Evolutionary conservation across 75 land plant genomes (phyloP).

Genomic region (Selaginella tamariscina): DNA sequence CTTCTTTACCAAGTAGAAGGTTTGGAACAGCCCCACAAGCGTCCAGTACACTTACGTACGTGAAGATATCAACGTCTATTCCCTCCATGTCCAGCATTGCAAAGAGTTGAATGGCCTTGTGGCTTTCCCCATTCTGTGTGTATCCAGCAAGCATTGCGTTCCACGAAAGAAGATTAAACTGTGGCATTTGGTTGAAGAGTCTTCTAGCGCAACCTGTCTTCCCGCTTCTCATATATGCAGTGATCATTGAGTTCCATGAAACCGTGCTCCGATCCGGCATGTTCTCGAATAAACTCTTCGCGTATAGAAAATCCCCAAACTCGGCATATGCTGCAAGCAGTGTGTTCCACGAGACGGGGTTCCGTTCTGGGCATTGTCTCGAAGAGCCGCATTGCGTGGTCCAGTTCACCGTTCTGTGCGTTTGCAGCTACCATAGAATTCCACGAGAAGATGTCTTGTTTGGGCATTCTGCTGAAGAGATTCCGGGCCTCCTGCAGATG

Average conservation of each 20-base stretch:
- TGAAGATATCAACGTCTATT: background rate
- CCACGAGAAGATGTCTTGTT: background rate
- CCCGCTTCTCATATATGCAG: background rate
- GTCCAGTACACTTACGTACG: slow-evolving; percentile 5
- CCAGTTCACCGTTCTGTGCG: background rate
- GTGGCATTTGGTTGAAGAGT: background rate
- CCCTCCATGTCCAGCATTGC: background rate
- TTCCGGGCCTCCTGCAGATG: background rate
- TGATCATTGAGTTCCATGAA: background rate
- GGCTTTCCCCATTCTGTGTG: background rate
- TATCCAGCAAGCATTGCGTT: slow-evolving; percentile 1
- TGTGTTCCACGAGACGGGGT: background rate
- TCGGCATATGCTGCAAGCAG: slow-evolving; percentile 6
- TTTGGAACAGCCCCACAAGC: background rate
- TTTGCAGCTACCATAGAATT: background rate
- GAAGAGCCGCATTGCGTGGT: background rate
- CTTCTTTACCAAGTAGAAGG: background rate
- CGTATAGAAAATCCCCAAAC: background rate
- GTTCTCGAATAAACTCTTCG: background rate
- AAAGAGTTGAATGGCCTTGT: background rate
- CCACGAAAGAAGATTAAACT: background rate
- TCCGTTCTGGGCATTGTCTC: background rate
- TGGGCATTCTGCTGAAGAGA: background rate
- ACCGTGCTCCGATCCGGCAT: background rate
- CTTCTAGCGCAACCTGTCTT: background rate